Evolutionary conservation across 345 rosid genomes (phyloP).

Genomic region (Cardamine occulta): DNA sequence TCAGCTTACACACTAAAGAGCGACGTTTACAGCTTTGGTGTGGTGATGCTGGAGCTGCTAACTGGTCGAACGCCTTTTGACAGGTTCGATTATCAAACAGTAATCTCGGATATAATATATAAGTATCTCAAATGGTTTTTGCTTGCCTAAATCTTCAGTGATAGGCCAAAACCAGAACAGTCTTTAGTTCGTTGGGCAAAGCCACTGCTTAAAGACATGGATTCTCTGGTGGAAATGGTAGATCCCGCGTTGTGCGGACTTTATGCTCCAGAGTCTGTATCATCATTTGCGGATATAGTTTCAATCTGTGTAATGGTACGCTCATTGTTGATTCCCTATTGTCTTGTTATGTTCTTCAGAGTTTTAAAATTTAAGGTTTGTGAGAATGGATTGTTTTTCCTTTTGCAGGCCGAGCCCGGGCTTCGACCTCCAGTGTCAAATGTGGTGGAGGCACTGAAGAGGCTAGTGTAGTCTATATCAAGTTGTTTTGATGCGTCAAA

Average conservation of each 20-base stretch:
- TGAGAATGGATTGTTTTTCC: constrained; percentile 8
- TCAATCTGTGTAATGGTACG: constrained; percentile 84
- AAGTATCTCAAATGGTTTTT: constrained; percentile 21
- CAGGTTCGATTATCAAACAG: constrained; percentile 48
- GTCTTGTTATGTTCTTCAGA: constrained; percentile 2
- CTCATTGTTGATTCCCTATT: not conserved
- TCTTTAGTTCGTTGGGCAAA: constrained; percentile 84
- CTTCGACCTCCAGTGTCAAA: constrained; percentile 86
- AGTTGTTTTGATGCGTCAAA: constrained; percentile 10
- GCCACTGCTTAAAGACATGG: constrained; percentile 72
- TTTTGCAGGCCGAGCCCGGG: constrained; percentile 68
- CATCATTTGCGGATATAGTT: constrained; percentile 75
- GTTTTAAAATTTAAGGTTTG: constrained; percentile 16
- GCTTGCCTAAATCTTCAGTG: constrained; percentile 44
- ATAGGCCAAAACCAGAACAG: constrained; percentile 71
- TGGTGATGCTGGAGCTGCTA: constrained; percentile 89
- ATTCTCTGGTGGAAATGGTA: constrained; percentile 69
- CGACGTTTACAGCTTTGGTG: constrained; percentile 91
- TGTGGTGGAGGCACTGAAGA: constrained; percentile 82
- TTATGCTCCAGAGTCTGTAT: constrained; percentile 78
- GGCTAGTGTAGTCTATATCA: constrained; percentile 52
- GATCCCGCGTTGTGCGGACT: constrained; percentile 94
- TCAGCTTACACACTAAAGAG: constrained; percentile 81
- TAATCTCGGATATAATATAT: not conserved
- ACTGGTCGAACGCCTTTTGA: constrained; percentile 87